Evolutionary conservation across 2,329 filamentous ascomycete genomes (phyloP), one percentile per base, ranked within the genome.

Genomic region (Verticillium albo-atrum): DNA sequence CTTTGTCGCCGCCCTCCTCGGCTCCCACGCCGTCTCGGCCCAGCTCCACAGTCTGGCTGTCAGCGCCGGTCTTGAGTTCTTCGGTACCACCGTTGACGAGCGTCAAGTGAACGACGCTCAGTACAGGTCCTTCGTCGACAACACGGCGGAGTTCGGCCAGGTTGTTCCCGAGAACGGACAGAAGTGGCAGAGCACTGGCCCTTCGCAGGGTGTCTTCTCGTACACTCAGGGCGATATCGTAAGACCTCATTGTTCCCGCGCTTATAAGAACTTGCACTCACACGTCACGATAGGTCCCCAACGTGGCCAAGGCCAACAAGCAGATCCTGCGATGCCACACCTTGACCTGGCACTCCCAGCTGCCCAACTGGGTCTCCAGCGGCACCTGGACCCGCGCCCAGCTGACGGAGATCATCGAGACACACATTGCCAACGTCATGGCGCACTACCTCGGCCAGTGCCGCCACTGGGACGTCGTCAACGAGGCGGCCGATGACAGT

Each of bases 281-380:
- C 2, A 7, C 1, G 10, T 1, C 7, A 12, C 6, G 9, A 10
- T 15, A 63, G 62, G 74, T 84, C 23, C 72, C 80, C 50, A 72
- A 77, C 54, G 71, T 82, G 20, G 81, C 82, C 14, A 73, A 75
- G 64, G 68, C 69, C 34, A 81, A 82, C 61, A 71, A 75, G 4
- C 78, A 83, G 70, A 65, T 84, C 27, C 67, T 89, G 56, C 77
- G 88, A 58, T 89, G 88, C 70, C 88, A 91, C 68, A 87, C 79
- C 56, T 67, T 80, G n/a, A 74, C 77, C 37, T 82, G 79, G 79
- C 63, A 65, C 55, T 63, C 61, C 9, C 65, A 70, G 47, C 68
- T 67, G 12, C 60, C 58, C 6, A 55, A 28, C 54, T 65, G 61
- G 70, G 68, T 71, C 15, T 63, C 62, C 32, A 59, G 51, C 7